Base-by-base conservation (phyloP, 108 stramenopile genomes). In the Hondaea fermentalgiana region DNA sequence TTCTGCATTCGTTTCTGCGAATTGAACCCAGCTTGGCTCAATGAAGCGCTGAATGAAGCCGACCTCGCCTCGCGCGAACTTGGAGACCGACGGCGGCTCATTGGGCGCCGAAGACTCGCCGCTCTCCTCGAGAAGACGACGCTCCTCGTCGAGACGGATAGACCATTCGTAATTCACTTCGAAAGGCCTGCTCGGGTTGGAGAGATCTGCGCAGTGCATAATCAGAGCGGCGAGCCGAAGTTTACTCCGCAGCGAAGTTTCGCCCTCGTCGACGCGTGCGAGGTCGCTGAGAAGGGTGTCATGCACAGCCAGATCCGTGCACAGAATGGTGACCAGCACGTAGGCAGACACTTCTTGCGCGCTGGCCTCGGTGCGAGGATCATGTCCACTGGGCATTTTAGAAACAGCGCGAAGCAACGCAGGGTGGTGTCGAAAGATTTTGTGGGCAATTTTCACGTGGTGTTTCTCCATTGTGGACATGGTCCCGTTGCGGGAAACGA, bases 221-320 rank as follows among this genome's bases (percentile, higher is more conserved):
- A 83, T 47, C 0, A 83, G 45, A 43, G 76, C 76, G n/a, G 76
- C 76, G 76, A 53, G 49, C 6, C 51, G 45, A 6, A 83, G 76
- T 23, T 83, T 83, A 12, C 10, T 35, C 76, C 76, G 76, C 45
- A 83, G 51, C 45, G 51, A 53, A 2, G 45, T 53, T 45, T 83
- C 76, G 17, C 76, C 51, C 76, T 47, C 45, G 19, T 53, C 49
- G 76, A 43, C n/a, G n/a, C 76, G 49, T 3, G 51, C 49, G 19
- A 53, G 49, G 4, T 83, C 76, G 4, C 4, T 53, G 23, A 83
- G 25, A 6, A 83, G 76, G 4, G 45, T 83, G 25, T 83, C 51
- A 45, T 83, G 76, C 45, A 83, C 76, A 17, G 49, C 76, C 10
- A 83, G 76, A 23, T 83, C 76, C 51, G 76, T 83, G 76, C 76